Evolutionary conservation across 2,329 filamentous ascomycete species (phyloP).

Genomic region (Aspergillus latus): DNA sequence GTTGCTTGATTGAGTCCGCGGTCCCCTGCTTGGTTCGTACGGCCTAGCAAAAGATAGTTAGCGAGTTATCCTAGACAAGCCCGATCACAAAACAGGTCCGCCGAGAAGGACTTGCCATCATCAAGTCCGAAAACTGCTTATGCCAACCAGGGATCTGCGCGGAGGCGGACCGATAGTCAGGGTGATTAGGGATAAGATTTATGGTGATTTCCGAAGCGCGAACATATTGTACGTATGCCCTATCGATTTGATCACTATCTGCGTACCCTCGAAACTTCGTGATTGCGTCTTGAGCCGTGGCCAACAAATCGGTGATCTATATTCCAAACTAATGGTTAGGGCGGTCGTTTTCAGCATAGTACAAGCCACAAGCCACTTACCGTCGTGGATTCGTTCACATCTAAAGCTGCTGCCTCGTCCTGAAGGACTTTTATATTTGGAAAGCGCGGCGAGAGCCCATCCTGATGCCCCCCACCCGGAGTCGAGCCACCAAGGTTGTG

Average conservation of each 20-base stretch:
- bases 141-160: constrained; percentile 52
- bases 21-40: constrained; percentile 43
- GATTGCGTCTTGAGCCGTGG: constrained; percentile 38
- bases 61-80: neutral
- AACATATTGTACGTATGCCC: constrained; percentile 81
- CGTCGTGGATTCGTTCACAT: constrained; percentile 33
- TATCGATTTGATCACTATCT: constrained; percentile 55
- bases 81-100: neutral
- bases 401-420: constrained; percentile 37
- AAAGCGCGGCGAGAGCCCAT: constrained; percentile 31
- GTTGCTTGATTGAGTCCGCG: constrained; percentile 43
- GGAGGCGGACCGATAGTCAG: constrained; percentile 68
- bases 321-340: constrained; percentile 18
- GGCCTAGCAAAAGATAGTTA: constrained; percentile 27
- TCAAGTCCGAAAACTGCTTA: constrained; percentile 53
- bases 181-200: constrained; percentile 72
- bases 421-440: constrained; percentile 44
- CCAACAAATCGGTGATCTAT: constrained; percentile 38
- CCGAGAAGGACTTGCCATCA: constrained; percentile 34
- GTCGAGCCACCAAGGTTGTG: constrained; percentile 32
- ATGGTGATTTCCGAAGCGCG: constrained; percentile 76
- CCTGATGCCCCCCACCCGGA: constrained; percentile 28
- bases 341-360: neutral
- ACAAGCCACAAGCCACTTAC: constrained; percentile 24
- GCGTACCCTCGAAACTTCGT: constrained; percentile 33